Percentiles rank a stretch among this genome's conserved stretches.
Evolutionary conservation across 371 early-diverging fungal genomes (phyloP).

Genomic region (Syncephalastrum sp.): DNA sequence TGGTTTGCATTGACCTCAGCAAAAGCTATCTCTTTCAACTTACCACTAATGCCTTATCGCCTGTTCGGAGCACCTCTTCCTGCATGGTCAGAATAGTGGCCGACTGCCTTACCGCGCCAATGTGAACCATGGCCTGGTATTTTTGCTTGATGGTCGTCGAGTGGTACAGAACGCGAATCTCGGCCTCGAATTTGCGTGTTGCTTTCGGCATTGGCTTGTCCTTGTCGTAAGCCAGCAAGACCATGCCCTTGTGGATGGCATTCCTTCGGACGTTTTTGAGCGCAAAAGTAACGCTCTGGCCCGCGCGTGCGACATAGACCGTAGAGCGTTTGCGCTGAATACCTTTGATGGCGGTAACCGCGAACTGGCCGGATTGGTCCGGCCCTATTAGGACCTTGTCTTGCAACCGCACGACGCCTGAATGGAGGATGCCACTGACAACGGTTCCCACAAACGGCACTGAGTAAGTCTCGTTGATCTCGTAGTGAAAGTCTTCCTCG

Average conservation of each 20-base stretch:
- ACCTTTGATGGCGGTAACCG: constrained; percentile 74
- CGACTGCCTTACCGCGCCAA: constrained; percentile 88
- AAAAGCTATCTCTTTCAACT: constrained; percentile 1
- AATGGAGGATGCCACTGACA: constrained; percentile 65
- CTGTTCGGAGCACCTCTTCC: constrained; percentile 76
- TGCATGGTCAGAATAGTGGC: constrained; percentile 81
- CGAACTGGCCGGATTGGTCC: constrained; percentile 78
- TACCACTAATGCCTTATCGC: constrained; percentile 83
- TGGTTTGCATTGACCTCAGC: not conserved
- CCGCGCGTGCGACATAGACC: constrained; percentile 76
- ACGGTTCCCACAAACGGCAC: constrained; percentile 93
- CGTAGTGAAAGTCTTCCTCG: constrained; percentile 66
- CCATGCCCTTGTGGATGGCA: constrained; percentile 88
- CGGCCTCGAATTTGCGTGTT: constrained; percentile 83
- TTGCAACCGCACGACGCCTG: constrained; percentile 73
- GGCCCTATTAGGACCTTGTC: constrained; percentile 88
- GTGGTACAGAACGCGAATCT: constrained; percentile 86
- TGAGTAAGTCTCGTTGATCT: constrained; percentile 87
- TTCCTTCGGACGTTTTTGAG: constrained; percentile 81
- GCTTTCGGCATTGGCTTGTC: constrained; percentile 63
- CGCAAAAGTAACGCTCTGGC: constrained; percentile 85
- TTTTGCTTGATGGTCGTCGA: constrained; percentile 85
- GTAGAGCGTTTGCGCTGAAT: constrained; percentile 88
- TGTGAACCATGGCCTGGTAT: constrained; percentile 95
- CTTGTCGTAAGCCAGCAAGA: constrained; percentile 65